Conservation (phyloP, 352 stramenopile genomes). For the Phytophthora foliorum region DNA sequence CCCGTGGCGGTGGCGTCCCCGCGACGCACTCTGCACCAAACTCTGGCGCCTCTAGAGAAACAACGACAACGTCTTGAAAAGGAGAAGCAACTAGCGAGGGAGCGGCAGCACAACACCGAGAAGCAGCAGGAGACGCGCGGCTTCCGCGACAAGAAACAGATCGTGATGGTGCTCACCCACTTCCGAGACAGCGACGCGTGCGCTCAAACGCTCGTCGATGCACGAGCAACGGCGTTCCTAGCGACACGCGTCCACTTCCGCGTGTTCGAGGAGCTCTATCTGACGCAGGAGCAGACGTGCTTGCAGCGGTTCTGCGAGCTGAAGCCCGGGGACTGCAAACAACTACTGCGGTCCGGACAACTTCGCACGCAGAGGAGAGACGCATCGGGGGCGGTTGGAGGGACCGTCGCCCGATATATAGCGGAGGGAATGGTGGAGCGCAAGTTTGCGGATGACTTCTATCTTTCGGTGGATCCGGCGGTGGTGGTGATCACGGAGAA, state of each 20-base stretch:
- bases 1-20: constrained; percentile 22
- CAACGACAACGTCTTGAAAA: constrained; percentile 27
- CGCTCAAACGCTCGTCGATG: constrained; percentile 60
- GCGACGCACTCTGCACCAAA: constrained; percentile 39
- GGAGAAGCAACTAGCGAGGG: constrained; percentile 23
- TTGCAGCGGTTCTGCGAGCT: constrained; percentile 69
- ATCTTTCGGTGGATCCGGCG: constrained; percentile 74
- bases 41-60: constrained; percentile 22
- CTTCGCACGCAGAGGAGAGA: constrained; percentile 68
- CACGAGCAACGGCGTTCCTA: constrained; percentile 48
- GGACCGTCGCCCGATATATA: constrained; percentile 62
- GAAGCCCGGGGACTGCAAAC: constrained; percentile 52
- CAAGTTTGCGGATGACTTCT: constrained; percentile 64
- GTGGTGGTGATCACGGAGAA: constrained; percentile 72
- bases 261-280: constrained; percentile 78
- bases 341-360: constrained; percentile 57
- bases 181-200: constrained; percentile 67
- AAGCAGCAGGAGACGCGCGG: constrained; percentile 28
- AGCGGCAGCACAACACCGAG: constrained; percentile 22
- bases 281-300: constrained; percentile 70
- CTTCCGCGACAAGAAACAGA: constrained; percentile 78
- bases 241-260: constrained; percentile 66
- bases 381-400: constrained; percentile 61
- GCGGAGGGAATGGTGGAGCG: constrained; percentile 73
- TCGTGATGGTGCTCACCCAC: constrained; percentile 81